These are phyloP conservation scores for Apiotrichum gracile DNA, from an alignment of 1,284 basidiomycete genomes.

Conservation along the genomic window DNA sequence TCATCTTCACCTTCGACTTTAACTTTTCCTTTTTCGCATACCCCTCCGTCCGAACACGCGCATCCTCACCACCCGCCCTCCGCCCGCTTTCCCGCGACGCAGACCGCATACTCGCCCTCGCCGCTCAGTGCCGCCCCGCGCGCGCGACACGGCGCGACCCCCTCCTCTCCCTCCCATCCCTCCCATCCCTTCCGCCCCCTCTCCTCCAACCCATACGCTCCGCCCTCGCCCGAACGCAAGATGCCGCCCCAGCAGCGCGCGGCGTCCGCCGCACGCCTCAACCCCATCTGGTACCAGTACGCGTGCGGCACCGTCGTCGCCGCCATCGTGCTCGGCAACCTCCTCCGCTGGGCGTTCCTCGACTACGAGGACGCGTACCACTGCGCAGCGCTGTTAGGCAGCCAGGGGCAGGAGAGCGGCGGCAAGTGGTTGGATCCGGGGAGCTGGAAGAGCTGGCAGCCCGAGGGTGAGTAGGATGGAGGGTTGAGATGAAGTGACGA, in stretches of 20 bases:
- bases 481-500: not conserved
- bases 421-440: conserved; percentile 72
- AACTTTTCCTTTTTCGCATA: no score
- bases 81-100: no score
- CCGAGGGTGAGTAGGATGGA: conserved; percentile 58
- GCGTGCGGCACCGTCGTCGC: conserved; percentile 43
- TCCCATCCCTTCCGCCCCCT: no score
- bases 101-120: no score
- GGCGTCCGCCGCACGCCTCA: conserved; percentile 23
- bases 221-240: not conserved
- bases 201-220: no score
- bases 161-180: no score
- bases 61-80: no score
- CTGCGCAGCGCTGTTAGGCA: conserved; percentile 63
- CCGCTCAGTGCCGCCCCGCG: no score
- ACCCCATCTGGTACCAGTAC: conserved; percentile 48
- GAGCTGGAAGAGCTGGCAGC: conserved; percentile 68
- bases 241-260: not conserved
- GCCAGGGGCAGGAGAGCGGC: conserved; percentile 11
- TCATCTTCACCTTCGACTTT: no score
- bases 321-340: conserved; percentile 41
- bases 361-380: conserved; percentile 66
- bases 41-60: no score
- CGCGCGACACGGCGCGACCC: no score
- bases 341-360: conserved; percentile 45